Evolutionary conservation across 495 filamentous ascomycete species (phyloP).

Genomic region (Gamarada debralockiae): DNA sequence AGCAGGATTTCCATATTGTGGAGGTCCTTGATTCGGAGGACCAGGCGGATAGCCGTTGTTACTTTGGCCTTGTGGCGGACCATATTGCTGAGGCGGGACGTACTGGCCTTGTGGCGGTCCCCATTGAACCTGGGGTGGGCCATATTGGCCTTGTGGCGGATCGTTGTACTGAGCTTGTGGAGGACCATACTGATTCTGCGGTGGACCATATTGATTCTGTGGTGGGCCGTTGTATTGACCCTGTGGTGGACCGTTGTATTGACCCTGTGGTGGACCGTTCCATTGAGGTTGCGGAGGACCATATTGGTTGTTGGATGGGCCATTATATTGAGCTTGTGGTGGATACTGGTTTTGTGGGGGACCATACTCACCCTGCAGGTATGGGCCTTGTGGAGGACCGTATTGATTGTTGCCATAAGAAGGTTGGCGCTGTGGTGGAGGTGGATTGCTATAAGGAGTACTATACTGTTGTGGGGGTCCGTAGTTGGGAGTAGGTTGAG

Average conservation of each 20-base stretch:
- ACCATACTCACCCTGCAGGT: neutral
- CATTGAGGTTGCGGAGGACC: constrained; percentile 1
- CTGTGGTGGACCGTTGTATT: neutral
- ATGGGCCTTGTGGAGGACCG: neutral
- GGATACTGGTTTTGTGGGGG: neutral
- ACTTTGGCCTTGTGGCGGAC: neutral
- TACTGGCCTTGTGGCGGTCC: too few relatives aligned
- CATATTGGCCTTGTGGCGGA: neutral
- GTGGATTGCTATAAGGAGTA: constrained; percentile 6
- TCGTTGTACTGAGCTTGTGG: neutral
- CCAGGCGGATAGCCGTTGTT: constrained; percentile 1
- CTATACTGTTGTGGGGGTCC: neutral
- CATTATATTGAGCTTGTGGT: neutral
- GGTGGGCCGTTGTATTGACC: constrained; percentile 14
- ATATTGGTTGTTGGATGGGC: constrained; percentile 8
- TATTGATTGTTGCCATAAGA: constrained; percentile 5
- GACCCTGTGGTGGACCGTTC: constrained; percentile 1
- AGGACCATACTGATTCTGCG: too few relatives aligned
- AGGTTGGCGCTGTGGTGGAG: constrained; percentile 2
- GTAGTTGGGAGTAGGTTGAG: constrained; percentile 1
- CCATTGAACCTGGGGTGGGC: constrained; percentile 7
- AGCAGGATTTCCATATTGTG: neutral
- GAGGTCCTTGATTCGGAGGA: neutral
- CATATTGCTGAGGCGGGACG: too few relatives aligned
- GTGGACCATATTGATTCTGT: neutral